Conservation (phyloP, 179 eudicot genomes). For the Nepenthes alata region DNA sequence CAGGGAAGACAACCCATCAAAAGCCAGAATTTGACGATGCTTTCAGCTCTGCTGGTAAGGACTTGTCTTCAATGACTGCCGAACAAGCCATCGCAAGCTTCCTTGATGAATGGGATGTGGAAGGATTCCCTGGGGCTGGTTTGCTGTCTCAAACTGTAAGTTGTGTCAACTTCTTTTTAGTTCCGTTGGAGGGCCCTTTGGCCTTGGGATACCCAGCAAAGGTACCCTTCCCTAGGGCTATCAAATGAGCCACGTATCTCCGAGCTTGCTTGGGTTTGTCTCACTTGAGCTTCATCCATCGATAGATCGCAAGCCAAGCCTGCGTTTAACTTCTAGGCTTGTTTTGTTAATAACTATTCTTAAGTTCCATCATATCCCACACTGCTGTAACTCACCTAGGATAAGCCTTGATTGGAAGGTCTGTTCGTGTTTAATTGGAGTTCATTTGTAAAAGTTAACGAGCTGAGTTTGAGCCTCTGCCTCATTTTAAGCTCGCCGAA, state of each 20-base stretch:
- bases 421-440: too few species aligned
- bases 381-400: background rate
- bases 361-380: background rate
- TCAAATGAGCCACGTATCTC: too few species aligned
- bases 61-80: slow-evolving; percentile 29
- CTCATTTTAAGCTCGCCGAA: too few species aligned
- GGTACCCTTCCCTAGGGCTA: too few species aligned
- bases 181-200: too few species aligned
- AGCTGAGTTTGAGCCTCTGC: too few species aligned
- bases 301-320: too few species aligned
- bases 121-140: slow-evolving; percentile 73
- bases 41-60: slow-evolving; percentile 31
- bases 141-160: slow-evolving; percentile 80
- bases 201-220: too few species aligned
- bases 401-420: background rate
- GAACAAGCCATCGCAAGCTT: slow-evolving; percentile 25
- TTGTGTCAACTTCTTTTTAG: background rate
- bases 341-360: slow-evolving; percentile 3
- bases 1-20: slow-evolving; percentile 24
- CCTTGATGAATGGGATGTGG: slow-evolving; percentile 65
- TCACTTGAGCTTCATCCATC: too few species aligned
- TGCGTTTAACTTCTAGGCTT: background rate
- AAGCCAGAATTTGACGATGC: slow-evolving; percentile 19
- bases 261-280: too few species aligned
- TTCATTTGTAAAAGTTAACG: too few species aligned